phyloP scores from a whole-genome alignment of 2,329 filamentous ascomycete species.

The Dichotomopilus funicola region DNA sequence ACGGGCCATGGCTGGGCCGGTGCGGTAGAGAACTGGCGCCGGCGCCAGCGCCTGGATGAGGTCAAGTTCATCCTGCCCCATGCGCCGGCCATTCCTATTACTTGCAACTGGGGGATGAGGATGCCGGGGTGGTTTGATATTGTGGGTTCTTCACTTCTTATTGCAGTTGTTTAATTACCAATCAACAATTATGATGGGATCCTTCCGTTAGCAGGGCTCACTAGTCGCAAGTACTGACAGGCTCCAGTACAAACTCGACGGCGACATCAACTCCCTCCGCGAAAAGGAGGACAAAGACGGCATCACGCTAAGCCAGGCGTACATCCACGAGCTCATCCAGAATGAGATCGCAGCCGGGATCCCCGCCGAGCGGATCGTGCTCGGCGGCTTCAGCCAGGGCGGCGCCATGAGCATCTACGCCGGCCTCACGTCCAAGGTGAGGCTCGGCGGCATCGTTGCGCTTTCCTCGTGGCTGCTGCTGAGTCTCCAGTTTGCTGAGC shows the following conservation, averaged over 20 bases:
- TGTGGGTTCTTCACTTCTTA: conserved; percentile 34
- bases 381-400: conserved; percentile 82
- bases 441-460: conserved; percentile 82
- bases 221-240: not conserved
- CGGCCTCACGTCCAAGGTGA: conserved; percentile 64
- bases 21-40: conserved; percentile 81
- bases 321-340: conserved; percentile 74
- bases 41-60: conserved; percentile 72
- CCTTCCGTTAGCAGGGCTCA: not conserved
- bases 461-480: conserved; percentile 78
- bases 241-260: conserved; percentile 22
- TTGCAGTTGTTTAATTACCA: not conserved
- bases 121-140: conserved; percentile 92
- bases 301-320: conserved; percentile 64
- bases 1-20: conserved; percentile 71
- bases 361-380: conserved; percentile 71
- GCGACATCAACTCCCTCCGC: conserved; percentile 25
- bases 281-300: conserved; percentile 56
- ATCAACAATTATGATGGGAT: not conserved
- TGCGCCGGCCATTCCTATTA: conserved; percentile 80
- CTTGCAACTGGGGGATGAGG: conserved; percentile 52
- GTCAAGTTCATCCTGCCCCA: conserved; percentile 93
- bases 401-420: conserved; percentile 80
- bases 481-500: conserved; percentile 39
- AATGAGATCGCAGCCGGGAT: conserved; percentile 76